Base-by-base conservation (phyloP, 352 stramenopile genomes). In the Phytopythium helicoides region DNA sequence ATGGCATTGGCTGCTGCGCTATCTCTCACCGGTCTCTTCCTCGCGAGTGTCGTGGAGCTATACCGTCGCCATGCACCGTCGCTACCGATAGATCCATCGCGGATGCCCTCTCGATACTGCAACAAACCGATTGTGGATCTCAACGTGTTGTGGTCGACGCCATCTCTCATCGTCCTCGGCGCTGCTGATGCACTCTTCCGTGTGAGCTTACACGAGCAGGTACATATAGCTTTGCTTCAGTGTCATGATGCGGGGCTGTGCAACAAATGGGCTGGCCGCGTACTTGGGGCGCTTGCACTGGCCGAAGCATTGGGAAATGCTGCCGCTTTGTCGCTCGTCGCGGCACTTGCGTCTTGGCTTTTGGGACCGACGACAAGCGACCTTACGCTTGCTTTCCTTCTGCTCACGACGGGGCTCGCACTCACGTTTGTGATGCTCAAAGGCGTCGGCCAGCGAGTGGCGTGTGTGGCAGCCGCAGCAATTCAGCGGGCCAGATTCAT, bases 41-140 rank as follows among this genome's bases (percentile, higher is more conserved):
- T 91, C 31, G 75, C 79, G 10, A 87, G 83, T 48, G 67, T 94
- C 35, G 68, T 89, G 14, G 81, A 91, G 61, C 66, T 94, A 0
- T 94, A 94, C 41, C 79, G 83, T 2, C 79, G 83, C 18, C 47
- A 28, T 35, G 47, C 47, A 14, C 47, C 47, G 33, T 22, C 37
- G 33, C 31, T 52, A 11, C 16, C 45, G n/a, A 16, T 33, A 3
- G 42, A 18, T 31, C 7, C 25, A 25, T 19, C 16, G 10, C 45
- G 15, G 2, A 21, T 12, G 28, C 5, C 45, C 3, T 33, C 15
- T 15, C 33, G 31, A 18, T 53, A 58, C 28, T 80, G 69, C 52
- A 44, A 21, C 58, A 80, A 82, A 47, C 25, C 47, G 6, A 33
- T 61, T 6, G 40, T 61, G 16, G 69, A 87, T 26, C 80, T 92